Conservation (phyloP, 371 early-diverging fungal genomes). For the Basidiobolus meristosporus region DNA sequence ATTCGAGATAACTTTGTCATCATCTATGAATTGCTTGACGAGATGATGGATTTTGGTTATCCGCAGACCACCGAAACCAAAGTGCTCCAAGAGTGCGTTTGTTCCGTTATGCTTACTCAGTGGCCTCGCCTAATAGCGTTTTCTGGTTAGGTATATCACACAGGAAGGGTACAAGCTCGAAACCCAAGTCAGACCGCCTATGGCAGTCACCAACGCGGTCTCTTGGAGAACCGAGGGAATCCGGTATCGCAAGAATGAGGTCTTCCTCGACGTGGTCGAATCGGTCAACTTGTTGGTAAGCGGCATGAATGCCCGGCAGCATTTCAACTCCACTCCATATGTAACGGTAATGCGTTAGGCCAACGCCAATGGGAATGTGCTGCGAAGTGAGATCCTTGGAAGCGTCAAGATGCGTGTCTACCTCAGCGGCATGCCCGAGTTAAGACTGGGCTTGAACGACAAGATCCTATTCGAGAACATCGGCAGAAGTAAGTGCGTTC, state of each 20-base stretch:
- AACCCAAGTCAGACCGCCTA: conserved; percentile 74
- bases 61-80: conserved; percentile 96
- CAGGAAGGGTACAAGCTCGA: conserved; percentile 93
- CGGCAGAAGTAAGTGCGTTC: conserved; percentile 43
- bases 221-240: conserved; percentile 96
- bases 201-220: conserved; percentile 95
- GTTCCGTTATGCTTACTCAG: not conserved
- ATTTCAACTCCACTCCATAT: not conserved
- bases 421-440: conserved; percentile 94
- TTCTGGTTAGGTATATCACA: conserved; percentile 62
- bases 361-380: conserved; percentile 75
- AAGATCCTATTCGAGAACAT: conserved; percentile 94
- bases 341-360: not conserved
- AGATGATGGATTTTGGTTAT: conserved; percentile 99
- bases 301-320: not conserved
- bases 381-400: conserved; percentile 89
- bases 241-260: conserved; percentile 95
- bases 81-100: conserved; percentile 73
- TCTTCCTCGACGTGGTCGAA: conserved; percentile 94
- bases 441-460: conserved; percentile 92
- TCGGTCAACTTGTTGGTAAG: conserved; percentile 91
- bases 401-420: conserved; percentile 92
- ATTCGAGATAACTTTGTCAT: conserved; percentile 90
- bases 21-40: conserved; percentile 94
- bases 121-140: not conserved